Base-by-base conservation (phyloP, 176 grass and related monocot species). In the Rhynchospora tenuis region DNA sequence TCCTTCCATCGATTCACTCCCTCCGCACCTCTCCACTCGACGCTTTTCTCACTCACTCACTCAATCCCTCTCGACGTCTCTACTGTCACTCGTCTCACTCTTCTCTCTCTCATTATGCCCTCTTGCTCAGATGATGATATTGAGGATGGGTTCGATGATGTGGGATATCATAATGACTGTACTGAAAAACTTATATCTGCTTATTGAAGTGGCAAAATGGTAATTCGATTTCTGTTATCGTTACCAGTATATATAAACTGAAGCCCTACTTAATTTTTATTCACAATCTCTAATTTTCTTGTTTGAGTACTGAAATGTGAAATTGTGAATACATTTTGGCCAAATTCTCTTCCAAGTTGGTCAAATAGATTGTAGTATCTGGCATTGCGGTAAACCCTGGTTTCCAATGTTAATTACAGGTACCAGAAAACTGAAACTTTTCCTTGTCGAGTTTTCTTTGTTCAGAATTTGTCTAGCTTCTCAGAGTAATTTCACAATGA, bases 161-260 rank as follows among this genome's bases (percentile, higher is more conserved):
- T 81, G 20, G 4, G 17, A 7, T 81, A 81, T 81, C 33, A 81
- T 64, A 81, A 65, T 81, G 79, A 81, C 65, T 81, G 79, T 26
- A 65, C 79, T 59, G 79, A 81, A 5, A 50, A 46, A 48, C 59
- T 81, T 16, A 58, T 19, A 10, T 50, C 79, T 13, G 20, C 65
- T 7, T 81, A 65, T 64, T 42, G n/a, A 64, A 55, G 15, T 51
- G 42, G 28, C 4, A 81, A 64, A 20, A 61, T 50, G 79, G 79
- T 81, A 80, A 15, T 27, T 28, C 33, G 22, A 9, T 64, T 59
- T 60, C 42, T 81, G 11, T 16, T 81, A 28, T 54, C 16, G n/a
- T 15, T 78, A 47, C 55, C 38, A 45, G 12, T 81, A 15, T 31
- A 59, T 45, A 48, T 2, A 69, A 45, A 2, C 16, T n/a, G n/a